Evolutionary conservation across 345 rosid species (phyloP).

Genomic region (Mangifera indica): DNA sequence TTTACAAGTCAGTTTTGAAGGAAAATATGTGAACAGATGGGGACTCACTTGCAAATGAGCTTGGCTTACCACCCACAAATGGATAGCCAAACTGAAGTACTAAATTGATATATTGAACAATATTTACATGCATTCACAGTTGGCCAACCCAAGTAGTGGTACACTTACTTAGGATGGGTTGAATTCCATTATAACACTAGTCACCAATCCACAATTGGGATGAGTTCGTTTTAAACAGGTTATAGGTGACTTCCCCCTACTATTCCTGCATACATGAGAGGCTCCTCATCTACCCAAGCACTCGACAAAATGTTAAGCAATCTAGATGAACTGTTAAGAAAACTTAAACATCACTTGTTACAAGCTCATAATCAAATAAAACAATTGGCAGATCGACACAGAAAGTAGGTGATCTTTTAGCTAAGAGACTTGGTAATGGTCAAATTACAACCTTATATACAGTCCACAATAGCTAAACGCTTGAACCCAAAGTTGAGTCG

Average conservation of each 20-base stretch:
- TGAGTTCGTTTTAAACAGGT: not conserved
- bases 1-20: not conserved
- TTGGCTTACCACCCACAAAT: not conserved
- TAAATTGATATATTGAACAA: not conserved
- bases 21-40: not conserved
- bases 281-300: no score
- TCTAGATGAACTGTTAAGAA: no score
- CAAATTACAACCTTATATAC: conserved; percentile 32
- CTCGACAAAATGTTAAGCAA: no score
- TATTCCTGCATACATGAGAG: not conserved
- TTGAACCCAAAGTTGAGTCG: not conserved
- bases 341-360: no score
- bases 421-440: not conserved
- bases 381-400: no score
- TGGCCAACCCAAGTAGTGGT: no score
- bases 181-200: no score
- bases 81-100: not conserved
- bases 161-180: no score
- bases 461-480: not conserved
- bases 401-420: no score
- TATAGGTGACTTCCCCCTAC: not conserved
- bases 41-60: not conserved
- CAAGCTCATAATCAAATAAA: no score
- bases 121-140: not conserved
- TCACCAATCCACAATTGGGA: no score